Evolutionary conservation across 306 rosid genomes (phyloP).

Genomic region (Fragaria nilgerrensis): DNA sequence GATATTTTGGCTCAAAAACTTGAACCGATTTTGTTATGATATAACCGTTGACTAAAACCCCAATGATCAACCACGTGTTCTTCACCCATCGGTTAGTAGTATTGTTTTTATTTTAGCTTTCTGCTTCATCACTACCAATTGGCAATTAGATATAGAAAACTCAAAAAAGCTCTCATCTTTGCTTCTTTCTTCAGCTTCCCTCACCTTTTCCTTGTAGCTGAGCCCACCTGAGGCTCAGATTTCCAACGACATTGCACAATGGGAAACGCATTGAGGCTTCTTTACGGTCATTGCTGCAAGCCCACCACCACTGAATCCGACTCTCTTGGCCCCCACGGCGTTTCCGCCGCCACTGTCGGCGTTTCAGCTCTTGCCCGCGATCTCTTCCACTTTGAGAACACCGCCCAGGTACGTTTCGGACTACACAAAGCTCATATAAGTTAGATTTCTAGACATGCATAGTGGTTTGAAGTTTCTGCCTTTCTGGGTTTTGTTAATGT

Average conservation of each 20-base stretch:
- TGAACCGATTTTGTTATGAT: neutral
- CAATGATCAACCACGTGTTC: neutral
- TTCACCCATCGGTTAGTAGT: neutral
- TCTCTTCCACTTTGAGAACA: constrained; percentile 70
- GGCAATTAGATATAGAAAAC: neutral
- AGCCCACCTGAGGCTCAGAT: neutral
- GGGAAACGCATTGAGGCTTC: constrained; percentile 65
- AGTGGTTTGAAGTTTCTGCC: neutral
- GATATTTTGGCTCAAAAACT: neutral
- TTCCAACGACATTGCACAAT: constrained; percentile 20
- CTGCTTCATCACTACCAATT: neutral
- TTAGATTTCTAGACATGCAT: neutral
- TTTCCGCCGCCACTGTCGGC: constrained; percentile 54
- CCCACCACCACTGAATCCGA: constrained; percentile 49
- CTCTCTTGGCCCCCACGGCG: constrained; percentile 48
- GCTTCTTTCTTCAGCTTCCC: neutral
- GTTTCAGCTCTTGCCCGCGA: constrained; percentile 75
- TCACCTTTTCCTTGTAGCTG: neutral
- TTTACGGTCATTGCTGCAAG: constrained; percentile 45
- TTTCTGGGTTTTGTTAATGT: neutral
- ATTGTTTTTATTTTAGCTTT: neutral
- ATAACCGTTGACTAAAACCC: neutral
- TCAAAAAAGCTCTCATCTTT: neutral
- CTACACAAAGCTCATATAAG: neutral
- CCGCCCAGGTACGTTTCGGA: constrained; percentile 54